Conservation (phyloP, 331 rosid species). For the Malus hybrid region DNA sequence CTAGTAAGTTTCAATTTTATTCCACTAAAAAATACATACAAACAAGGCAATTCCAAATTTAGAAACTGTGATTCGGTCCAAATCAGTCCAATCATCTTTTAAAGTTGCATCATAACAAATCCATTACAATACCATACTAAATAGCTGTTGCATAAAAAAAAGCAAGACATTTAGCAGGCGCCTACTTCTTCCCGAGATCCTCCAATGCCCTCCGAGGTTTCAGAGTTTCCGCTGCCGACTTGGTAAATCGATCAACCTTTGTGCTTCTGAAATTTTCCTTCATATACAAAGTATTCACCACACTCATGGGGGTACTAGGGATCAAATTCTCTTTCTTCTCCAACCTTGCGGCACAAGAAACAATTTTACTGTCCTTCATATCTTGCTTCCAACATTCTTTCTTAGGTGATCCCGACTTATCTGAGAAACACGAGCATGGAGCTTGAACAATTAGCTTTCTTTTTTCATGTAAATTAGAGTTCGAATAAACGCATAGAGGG, state of each 20-base stretch:
- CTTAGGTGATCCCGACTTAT: constrained; percentile 8
- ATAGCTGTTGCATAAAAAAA: no score
- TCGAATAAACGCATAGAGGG: background rate
- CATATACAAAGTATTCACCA: constrained; percentile 13
- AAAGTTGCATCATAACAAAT: no score
- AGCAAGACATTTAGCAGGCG: no score
- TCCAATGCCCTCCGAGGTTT: constrained; percentile 33
- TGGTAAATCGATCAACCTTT: constrained; percentile 19
- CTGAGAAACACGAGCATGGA: constrained; percentile 5
- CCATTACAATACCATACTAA: no score
- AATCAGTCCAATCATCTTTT: no score
- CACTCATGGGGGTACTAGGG: constrained; percentile 11
- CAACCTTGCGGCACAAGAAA: background rate
- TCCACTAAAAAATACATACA: no score
- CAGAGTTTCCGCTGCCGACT: constrained; percentile 15
- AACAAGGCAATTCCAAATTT: no score
- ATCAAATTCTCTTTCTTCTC: background rate
- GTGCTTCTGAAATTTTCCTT: constrained; percentile 27
- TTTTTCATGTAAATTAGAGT: background rate
- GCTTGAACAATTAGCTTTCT: background rate
- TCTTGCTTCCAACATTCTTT: background rate
- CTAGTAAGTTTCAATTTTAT: no score
- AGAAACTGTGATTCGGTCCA: no score
- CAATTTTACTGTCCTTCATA: background rate
- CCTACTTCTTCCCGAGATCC: constrained; percentile 35